Evolutionary conservation across 2,329 filamentous ascomycete genomes (phyloP), one percentile per base, ranked within the genome.

Genomic region (Apiospora pterosperma): DNA sequence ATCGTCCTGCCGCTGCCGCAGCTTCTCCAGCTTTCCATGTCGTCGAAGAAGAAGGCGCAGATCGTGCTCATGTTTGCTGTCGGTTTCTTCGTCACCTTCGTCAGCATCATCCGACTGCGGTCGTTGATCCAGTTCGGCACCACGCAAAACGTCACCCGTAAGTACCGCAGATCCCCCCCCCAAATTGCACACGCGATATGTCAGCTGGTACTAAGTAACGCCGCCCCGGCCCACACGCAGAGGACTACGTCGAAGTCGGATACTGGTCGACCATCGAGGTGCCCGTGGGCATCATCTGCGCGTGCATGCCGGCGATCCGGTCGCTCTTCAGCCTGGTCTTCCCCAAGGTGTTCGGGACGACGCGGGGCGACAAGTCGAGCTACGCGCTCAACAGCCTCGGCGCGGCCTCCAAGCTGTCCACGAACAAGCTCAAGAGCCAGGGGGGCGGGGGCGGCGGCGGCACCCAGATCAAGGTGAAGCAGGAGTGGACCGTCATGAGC

Each of bases 31-130:
- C 66, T 77, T 0, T 72, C 70, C 21, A 66, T 75, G 64, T 76
- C 75, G 6, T 42, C 65, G 62, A 71, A 66, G 55, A 76, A 76
- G 66, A 76, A 73, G 67, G 48, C 72, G 2, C 75, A 76, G 63
- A 74, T 77, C 36, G 66, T 77, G n/a, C 62, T 72, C 44, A 77
- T 76, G 74, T 77, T 77, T 66, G 70, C 71, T 63, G 69, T 77
- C 14, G 75, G 75, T 38, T 74, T 76, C 65, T 75, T 62, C 36
- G 60, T 62, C 38, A 62, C 58, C 19, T 63, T 74, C 14, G 73
- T 75, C 66, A 75, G 71, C 61, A 69, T 73, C 41, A 65, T 75
- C 36, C 73, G 74, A 12, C 69, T 75, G 48, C 64, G 67, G 59
- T 71, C 72, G 64, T 63, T 76, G 25, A 73, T 74, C 59, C 52